phyloP scores from a whole-genome alignment of 2,329 filamentous ascomycete genomes.

The Coleophoma crateriformis region DNA sequence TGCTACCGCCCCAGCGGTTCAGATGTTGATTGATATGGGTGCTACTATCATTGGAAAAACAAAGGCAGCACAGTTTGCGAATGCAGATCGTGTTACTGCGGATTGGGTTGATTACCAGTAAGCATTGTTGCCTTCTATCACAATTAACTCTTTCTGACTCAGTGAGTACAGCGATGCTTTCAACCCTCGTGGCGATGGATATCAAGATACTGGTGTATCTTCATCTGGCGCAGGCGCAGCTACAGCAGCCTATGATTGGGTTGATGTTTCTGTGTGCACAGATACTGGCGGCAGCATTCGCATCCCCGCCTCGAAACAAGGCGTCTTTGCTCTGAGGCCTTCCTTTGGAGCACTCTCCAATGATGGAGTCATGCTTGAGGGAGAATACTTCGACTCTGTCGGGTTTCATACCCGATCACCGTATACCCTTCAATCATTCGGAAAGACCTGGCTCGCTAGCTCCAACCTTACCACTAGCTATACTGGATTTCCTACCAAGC shows the following conservation, averaged over 20 bases:
- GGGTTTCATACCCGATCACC: no score
- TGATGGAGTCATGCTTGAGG: no score
- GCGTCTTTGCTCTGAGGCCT: background rate
- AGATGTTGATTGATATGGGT: background rate
- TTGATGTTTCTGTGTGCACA: conserved; percentile 39
- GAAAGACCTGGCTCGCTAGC: no score
- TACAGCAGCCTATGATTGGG: conserved; percentile 33
- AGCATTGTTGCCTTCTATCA: no score
- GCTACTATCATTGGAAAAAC: background rate
- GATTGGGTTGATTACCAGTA: conserved; percentile 9
- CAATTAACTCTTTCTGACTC: no score
- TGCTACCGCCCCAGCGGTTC: background rate
- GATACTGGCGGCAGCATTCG: conserved; percentile 22
- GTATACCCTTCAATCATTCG: no score
- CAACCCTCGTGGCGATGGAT: conserved; percentile 36
- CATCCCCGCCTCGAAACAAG: background rate
- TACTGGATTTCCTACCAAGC: no score
- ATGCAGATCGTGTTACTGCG: background rate
- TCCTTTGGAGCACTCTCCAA: background rate
- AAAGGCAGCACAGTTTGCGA: background rate
- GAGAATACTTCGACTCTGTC: no score
- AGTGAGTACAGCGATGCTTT: conserved; percentile 13
- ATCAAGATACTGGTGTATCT: conserved; percentile 36
- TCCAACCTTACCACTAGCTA: no score
- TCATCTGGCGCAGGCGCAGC: conserved; percentile 36